Evolutionary conservation across 768 basidiomycete genomes (phyloP), one percentile per base, ranked within the genome.

Genomic region (Auriscalpium vulgare): DNA sequence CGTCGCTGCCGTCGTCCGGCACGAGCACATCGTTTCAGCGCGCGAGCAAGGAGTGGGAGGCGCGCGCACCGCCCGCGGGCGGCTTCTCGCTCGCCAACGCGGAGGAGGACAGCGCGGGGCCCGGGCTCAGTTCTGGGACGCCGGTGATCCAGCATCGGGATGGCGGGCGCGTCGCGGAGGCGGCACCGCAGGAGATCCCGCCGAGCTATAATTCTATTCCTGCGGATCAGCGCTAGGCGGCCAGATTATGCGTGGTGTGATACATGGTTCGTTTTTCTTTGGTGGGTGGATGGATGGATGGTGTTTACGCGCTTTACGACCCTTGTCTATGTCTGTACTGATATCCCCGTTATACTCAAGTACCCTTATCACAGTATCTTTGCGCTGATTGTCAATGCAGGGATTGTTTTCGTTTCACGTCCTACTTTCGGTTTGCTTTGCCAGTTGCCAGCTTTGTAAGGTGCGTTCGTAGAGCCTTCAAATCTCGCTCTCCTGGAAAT

Each of bases 201-300:
- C 68, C 68, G 46, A 61, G 68, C 53, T 69, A 69, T 48, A 67
- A 69, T 53, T 64, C 65, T 49, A 69, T 69, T 50, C 62, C 61
- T 21, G 51, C 57, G 51, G 64, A 69, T 21, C 16, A 52, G 38
- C 57, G 55, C 36, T 55, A 45, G 47, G 40, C 34, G 37, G 19
- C 47, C 2, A 29, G 23, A 5, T 29, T 29, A 5, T 29, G 23
- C 23, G 23, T 29, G 23, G 23, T 29, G 23, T 5, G 23, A 5
- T 29, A 2, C 8, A 44, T 13, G 43, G 43, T 44, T 44, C 4
- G 43, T 14, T 44, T 44, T 13, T 44, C 43, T 44, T 44, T 6
- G 43, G 14, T n/a, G n/a, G n/a, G n/a, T n/a, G n/a, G n/a, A n/a
- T n/a, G n/a, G n/a, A n/a, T 44, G 43, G 43, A 29, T 29, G 23